Conservation (phyloP, 169 alveolate species). For the Neospora caninum region DNA sequence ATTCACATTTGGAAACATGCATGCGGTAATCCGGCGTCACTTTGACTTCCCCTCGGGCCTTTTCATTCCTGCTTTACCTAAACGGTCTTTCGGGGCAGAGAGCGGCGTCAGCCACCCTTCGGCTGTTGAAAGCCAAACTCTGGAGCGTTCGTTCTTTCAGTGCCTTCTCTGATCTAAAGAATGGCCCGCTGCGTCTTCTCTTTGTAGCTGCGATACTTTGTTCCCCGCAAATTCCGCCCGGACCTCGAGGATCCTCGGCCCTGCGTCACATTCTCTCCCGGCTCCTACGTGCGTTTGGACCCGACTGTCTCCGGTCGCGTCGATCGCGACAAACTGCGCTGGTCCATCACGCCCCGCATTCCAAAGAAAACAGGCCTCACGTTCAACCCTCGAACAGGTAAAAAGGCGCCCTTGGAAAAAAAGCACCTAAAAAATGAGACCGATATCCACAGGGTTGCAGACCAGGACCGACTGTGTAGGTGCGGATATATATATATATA, state of each 20-base stretch:
- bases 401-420: neutral
- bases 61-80: too few species aligned
- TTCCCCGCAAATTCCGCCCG: conserved; percentile 67
- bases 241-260: conserved; percentile 75
- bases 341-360: conserved; percentile 52
- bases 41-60: too few species aligned
- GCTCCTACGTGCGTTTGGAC: conserved; percentile 69
- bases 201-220: conserved; percentile 68
- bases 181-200: too few species aligned
- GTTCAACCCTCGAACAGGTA: conserved; percentile 45
- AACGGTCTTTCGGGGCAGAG: too few species aligned
- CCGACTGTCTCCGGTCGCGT: conserved; percentile 67
- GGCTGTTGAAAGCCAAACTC: too few species aligned
- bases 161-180: too few species aligned
- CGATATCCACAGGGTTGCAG: neutral
- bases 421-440: neutral
- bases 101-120: too few species aligned
- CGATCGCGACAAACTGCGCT: conserved; percentile 51
- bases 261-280: conserved; percentile 69
- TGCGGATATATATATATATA: neutral
- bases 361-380: conserved; percentile 51
- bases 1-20: too few species aligned
- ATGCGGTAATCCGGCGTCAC: too few species aligned
- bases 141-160: too few species aligned
- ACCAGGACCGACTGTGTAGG: neutral